A percentile compares a stretch with the other conserved stretches of the same genome.
Evolutionary conservation across 1,139 yeast species (phyloP).

Genomic region (Hemisphaericaspora xylofermentans): DNA sequence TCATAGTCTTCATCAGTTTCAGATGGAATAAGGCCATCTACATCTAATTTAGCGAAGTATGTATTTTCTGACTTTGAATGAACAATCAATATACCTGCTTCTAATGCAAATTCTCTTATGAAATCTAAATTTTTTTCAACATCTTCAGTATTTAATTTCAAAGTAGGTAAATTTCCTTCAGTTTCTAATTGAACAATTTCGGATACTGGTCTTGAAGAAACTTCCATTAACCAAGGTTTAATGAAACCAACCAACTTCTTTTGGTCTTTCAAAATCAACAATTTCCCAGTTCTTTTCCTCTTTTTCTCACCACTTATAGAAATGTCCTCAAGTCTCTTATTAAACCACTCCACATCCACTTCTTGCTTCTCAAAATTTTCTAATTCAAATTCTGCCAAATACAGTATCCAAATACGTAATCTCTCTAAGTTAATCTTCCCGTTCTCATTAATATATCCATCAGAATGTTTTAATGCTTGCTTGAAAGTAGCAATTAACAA

Average conservation of each 20-base stretch:
- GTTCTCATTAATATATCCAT: slow-evolving; percentile 81
- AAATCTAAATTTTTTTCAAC: slow-evolving; percentile 54
- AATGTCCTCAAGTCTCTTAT: slow-evolving; percentile 76
- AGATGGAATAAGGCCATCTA: slow-evolving; percentile 68
- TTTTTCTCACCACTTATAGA: slow-evolving; percentile 71
- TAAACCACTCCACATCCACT: slow-evolving; percentile 90
- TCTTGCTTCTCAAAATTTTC: slow-evolving; percentile 79
- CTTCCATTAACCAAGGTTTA: slow-evolving; percentile 67
- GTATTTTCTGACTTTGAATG: slow-evolving; percentile 57
- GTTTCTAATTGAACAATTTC: slow-evolving; percentile 39
- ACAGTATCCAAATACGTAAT: slow-evolving; percentile 71
- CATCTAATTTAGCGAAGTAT: slow-evolving; percentile 61
- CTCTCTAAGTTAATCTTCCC: slow-evolving; percentile 79
- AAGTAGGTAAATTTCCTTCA: slow-evolving; percentile 45
- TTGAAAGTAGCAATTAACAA: slow-evolving; percentile 84
- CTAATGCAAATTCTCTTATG: slow-evolving; percentile 60
- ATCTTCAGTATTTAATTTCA: slow-evolving; percentile 50
- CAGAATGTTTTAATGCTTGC: slow-evolving; percentile 67
- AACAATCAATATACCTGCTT: slow-evolving; percentile 62
- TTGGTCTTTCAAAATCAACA: slow-evolving; percentile 70
- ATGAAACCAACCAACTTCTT: slow-evolving; percentile 60
- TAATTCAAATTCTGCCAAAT: slow-evolving; percentile 68
- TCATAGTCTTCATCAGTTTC: slow-evolving; percentile 64
- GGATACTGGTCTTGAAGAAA: slow-evolving; percentile 25
- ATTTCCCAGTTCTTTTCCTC: slow-evolving; percentile 64